Percentiles rank a stretch among this genome's conserved stretches.
Conservation (phyloP, 106 monocot genomes). For the Agapanthus africanus region DNA sequence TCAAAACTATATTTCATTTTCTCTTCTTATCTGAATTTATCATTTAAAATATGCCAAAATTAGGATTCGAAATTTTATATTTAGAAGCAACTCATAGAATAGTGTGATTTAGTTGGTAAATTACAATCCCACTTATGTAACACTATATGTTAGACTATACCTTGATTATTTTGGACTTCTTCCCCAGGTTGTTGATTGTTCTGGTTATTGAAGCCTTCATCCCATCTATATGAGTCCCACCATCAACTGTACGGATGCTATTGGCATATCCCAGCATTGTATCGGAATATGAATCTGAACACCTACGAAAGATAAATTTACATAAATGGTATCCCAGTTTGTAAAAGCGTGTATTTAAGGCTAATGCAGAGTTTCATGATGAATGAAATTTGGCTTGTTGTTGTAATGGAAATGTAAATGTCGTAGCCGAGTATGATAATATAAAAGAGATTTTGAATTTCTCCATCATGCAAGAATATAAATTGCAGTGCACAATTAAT, state of each 20-base stretch:
- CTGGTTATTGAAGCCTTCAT: conserved; percentile 88
- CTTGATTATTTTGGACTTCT: conserved; percentile 86
- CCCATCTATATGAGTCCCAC: conserved; percentile 96
- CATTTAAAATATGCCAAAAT: no score
- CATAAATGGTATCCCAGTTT: neutral
- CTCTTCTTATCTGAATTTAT: neutral
- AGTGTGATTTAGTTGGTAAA: neutral
- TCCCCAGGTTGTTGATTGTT: conserved; percentile 82
- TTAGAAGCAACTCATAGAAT: neutral
- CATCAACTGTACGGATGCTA: conserved; percentile 93
- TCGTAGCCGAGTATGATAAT: neutral
- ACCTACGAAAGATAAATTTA: conserved; percentile 42
- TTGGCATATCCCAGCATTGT: conserved; percentile 97
- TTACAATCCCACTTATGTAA: neutral
- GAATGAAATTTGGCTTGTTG: neutral
- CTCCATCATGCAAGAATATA: conserved; percentile 3
- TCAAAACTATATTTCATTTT: neutral
- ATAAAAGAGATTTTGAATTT: conserved; percentile 6
- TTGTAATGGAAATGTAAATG: neutral
- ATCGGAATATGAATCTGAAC: conserved; percentile 85
- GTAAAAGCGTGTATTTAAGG: neutral
- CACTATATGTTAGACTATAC: conserved; percentile 14
- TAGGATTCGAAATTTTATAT: neutral
- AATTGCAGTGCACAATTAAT: conserved; percentile 22
- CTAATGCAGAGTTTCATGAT: conserved; percentile 3